These are phyloP conservation scores for Plantago ovata DNA, from an alignment of 257 asterid species.

Conservation along the genomic window DNA sequence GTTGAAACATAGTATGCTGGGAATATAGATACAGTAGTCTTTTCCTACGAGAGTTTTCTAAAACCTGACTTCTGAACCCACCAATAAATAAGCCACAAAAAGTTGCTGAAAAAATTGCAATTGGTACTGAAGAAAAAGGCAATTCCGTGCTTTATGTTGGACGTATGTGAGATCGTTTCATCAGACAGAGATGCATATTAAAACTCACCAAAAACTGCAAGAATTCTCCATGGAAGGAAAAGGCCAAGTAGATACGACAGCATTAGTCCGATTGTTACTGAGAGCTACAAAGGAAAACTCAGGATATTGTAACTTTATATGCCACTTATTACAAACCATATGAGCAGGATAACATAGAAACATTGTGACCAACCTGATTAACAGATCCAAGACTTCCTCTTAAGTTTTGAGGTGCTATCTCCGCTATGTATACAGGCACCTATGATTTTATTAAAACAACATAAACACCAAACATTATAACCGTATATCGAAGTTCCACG, in stretches of 20 bases:
- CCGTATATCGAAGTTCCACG: conserved; percentile 6
- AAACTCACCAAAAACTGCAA: conserved; percentile 71
- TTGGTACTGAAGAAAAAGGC: neutral
- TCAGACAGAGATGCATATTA: conserved; percentile 3
- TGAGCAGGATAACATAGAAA: conserved; percentile 5
- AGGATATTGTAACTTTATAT: conserved; percentile 1
- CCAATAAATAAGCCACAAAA: neutral
- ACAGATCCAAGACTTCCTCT: conserved; percentile 89
- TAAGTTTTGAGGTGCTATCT: conserved; percentile 83
- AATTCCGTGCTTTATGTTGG: neutral
- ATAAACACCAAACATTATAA: conserved; percentile 16
- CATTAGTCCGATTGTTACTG: conserved; percentile 85
- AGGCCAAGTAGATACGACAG: conserved; percentile 73
- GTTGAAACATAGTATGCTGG: too few relatives aligned
- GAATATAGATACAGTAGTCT: too few relatives aligned
- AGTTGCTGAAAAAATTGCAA: conserved; percentile 5
- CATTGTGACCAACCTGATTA: conserved; percentile 56
- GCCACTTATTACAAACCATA: neutral
- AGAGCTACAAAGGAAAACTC: conserved; percentile 42
- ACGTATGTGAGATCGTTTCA: neutral
- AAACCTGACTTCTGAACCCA: too few relatives aligned
- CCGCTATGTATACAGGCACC: conserved; percentile 96
- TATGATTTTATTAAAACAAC: conserved; percentile 21
- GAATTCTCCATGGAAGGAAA: conserved; percentile 76
- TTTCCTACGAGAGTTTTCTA: too few relatives aligned